A percentile compares a stretch with the other conserved stretches of the same genome.
Evolutionary conservation across 2,329 filamentous ascomycete species (phyloP).

Genomic region (Torrubiellomyces zombiae): DNA sequence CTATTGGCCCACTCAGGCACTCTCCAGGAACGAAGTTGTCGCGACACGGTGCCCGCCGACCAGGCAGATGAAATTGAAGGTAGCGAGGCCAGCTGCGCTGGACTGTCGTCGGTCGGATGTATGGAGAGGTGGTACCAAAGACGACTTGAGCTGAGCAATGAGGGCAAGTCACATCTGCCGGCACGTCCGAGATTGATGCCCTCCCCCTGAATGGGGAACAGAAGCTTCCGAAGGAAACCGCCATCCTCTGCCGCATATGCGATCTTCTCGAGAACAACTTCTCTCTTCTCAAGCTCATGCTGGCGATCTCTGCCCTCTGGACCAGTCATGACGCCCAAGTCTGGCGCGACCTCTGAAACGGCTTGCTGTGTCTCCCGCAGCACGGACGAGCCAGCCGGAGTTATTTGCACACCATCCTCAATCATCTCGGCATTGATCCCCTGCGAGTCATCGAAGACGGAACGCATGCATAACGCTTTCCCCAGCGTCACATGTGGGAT

Average conservation of each 20-base stretch:
- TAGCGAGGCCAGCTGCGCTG: constrained; percentile 55
- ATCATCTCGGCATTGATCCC: constrained; percentile 98
- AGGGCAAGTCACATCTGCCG: constrained; percentile 63
- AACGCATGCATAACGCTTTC: constrained; percentile 77
- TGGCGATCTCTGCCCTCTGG: constrained; percentile 56
- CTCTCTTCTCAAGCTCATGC: constrained; percentile 63
- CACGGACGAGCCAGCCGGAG: constrained; percentile 61
- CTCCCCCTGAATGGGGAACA: constrained; percentile 62
- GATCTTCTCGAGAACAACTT: constrained; percentile 73
- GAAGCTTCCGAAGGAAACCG: constrained; percentile 63
- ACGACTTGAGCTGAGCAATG: constrained; percentile 64
- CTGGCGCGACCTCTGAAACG: constrained; percentile 57
- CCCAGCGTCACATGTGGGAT: constrained; percentile 65
- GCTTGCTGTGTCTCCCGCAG: constrained; percentile 76
- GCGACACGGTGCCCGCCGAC: constrained; percentile 85
- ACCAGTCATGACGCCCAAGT: constrained; percentile 59
- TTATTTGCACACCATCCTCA: constrained; percentile 72
- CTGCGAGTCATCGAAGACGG: constrained; percentile 78
- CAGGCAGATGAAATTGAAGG: constrained; percentile 64
- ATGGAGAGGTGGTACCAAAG: constrained; percentile 90
- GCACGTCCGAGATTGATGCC: constrained; percentile 67
- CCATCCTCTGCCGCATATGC: constrained; percentile 67
- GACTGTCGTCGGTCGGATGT: constrained; percentile 78
- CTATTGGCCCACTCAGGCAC: constrained; percentile 94
- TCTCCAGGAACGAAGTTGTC: constrained; percentile 84